Percentiles rank a stretch among this genome's conserved stretches.
Evolutionary conservation across 768 basidiomycete species (phyloP).

Genomic region (Tricholomella constricta): DNA sequence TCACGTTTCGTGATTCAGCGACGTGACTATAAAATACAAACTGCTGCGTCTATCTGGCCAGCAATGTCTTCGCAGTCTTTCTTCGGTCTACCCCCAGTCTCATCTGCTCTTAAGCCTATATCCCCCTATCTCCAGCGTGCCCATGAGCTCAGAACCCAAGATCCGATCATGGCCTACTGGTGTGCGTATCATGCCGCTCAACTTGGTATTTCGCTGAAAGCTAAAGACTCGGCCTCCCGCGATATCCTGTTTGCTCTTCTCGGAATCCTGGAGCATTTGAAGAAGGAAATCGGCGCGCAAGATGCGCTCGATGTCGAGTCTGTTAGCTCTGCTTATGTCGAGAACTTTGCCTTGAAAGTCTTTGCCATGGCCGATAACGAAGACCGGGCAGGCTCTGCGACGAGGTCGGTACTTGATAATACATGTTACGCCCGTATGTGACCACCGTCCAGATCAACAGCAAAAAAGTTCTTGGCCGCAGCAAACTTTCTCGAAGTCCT

Average conservation of each 20-base stretch:
- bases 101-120: conserved; percentile 64
- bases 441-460: conserved; percentile 64
- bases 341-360: conserved; percentile 93
- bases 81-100: conserved; percentile 61
- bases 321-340: conserved; percentile 86
- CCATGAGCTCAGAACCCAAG: conserved; percentile 78
- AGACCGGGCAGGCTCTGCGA: conserved; percentile 76
- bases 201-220: conserved; percentile 75
- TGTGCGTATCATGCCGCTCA: conserved; percentile 95
- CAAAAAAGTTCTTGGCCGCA: conserved; percentile 93
- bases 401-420: conserved; percentile 52
- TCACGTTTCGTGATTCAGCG: conserved; percentile 10
- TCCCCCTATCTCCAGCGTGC: conserved; percentile 87
- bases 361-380: conserved; percentile 90
- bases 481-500: conserved; percentile 94
- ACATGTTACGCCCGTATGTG: neutral
- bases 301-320: conserved; percentile 84
- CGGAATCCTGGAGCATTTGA: conserved; percentile 77
- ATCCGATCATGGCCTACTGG: conserved; percentile 94
- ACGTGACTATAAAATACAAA: conserved; percentile 1
- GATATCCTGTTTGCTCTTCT: conserved; percentile 75
- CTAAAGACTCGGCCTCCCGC: conserved; percentile 64
- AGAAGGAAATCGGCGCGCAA: conserved; percentile 67
- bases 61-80: conserved; percentile 34
- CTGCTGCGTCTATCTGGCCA: conserved; percentile 4